Evolutionary conservation across 73 alveolate genomes (phyloP), one percentile per base, ranked within the genome.

Genomic region (Symbiodinium pilosum): DNA sequence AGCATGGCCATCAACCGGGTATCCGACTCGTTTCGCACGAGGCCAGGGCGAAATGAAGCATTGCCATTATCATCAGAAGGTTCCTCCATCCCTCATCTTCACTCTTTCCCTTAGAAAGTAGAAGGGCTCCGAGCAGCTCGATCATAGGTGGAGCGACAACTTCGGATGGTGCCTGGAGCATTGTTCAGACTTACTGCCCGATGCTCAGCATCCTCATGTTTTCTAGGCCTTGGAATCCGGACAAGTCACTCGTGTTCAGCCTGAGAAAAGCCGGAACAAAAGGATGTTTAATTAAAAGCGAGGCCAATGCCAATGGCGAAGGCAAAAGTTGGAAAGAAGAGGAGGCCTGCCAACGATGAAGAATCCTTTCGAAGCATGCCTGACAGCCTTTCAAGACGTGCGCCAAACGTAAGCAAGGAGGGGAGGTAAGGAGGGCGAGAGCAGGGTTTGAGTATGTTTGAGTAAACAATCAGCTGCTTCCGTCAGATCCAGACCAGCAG

Each of bases 71-170:
- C n/a, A n/a, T n/a, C n/a, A n/a, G 73, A 26, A 54, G 26, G 73
- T n/a, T 54, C 34, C 26, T n/a, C 20, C 34, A 16, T n/a, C 0
- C 73, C 73, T 3, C 34, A 54, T 54, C 30, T 54, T 54, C 32
- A 16, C 30, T 24, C 11, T 24, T 6, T 5, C 21, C 26, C 26
- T 54, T 54, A 9, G n/a, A n/a, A n/a, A n/a, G n/a, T n/a, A n/a
- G n/a, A n/a, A n/a, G n/a, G n/a, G n/a, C n/a, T n/a, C 30, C 30
- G 26, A 30, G 73, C 26, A 24, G 73, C 26, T 54, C 73, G 73
- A 54, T 54, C 73, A 54, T 54, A 89, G 95, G 97, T 91, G 89
- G 97, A 91, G 81, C 77, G 81, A n/a, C 87, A 91, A 88, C 97
- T 91, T 38, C 89, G 97, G 11, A 91, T 91, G 97, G 97, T 91